phyloP scores from a whole-genome alignment of 345 rosid species.

The Mangifera indica region DNA sequence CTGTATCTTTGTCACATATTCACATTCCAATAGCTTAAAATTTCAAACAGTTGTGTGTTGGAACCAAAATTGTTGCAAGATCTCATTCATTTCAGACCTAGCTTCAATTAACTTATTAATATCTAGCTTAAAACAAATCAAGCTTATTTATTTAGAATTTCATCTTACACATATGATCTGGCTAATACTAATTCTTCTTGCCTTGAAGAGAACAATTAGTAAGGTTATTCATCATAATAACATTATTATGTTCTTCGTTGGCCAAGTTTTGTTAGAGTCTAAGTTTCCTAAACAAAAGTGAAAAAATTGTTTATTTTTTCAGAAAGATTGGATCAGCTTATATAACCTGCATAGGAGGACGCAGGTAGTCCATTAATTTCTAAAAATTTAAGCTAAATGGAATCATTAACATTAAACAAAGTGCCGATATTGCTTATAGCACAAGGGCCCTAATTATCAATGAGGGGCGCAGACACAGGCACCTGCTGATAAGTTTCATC shows the following conservation, averaged over 20 bases:
- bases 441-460: background rate
- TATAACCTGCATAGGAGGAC: conserved; percentile 8
- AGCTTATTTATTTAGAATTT: too few relatives aligned
- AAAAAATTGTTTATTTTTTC: background rate
- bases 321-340: conserved; percentile 11
- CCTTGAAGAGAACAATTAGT: background rate
- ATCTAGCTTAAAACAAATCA: too few relatives aligned
- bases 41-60: background rate
- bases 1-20: conserved; percentile 5
- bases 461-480: background rate
- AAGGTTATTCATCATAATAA: too few relatives aligned
- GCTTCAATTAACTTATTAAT: too few relatives aligned
- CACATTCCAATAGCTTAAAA: background rate
- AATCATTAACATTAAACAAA: conserved; percentile 22
- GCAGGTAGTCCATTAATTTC: background rate
- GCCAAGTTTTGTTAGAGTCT: conserved; percentile 23
- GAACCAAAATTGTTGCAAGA: background rate
- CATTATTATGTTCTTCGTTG: background rate
- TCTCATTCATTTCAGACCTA: background rate
- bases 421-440: conserved; percentile 17
- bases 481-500: conserved; percentile 3
- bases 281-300: conserved; percentile 16
- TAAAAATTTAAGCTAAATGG: conserved; percentile 15
- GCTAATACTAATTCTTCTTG: too few relatives aligned
- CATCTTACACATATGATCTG: too few relatives aligned